Percentiles rank a stretch among this genome's conserved stretches.
phyloP scores from a whole-genome alignment of 2,329 filamentous ascomycete genomes.

The Fragosphaeria purpurea region DNA sequence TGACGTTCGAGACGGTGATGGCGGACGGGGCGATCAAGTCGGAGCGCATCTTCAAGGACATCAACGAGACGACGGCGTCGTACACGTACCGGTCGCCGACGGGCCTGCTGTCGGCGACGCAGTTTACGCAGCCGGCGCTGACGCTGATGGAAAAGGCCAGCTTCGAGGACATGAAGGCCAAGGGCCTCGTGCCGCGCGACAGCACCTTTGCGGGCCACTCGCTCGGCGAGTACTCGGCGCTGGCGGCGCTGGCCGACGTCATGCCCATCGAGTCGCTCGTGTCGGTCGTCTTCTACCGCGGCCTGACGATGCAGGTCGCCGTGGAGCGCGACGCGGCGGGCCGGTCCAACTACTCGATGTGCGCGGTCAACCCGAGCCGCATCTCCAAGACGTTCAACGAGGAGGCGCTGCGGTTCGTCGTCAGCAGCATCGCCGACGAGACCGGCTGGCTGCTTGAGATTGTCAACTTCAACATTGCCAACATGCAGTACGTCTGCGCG shows the following conservation, averaged over 20 bases:
- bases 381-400: slow-evolving; percentile 99
- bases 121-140: slow-evolving; percentile 95
- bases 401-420: slow-evolving; percentile 90
- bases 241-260: slow-evolving; percentile 91
- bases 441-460: slow-evolving; percentile 96
- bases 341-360: slow-evolving; percentile 98
- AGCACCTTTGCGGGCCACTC: slow-evolving; percentile 98
- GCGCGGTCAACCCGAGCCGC: slow-evolving; percentile 94
- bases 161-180: slow-evolving; percentile 97
- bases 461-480: slow-evolving; percentile 86
- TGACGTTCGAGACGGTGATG: slow-evolving; percentile 98
- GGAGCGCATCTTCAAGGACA: slow-evolving; percentile 99
- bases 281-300: slow-evolving; percentile 97
- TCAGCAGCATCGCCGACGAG: slow-evolving; percentile 87
- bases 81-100: slow-evolving; percentile 97
- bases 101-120: slow-evolving; percentile 88
- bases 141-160: slow-evolving; percentile 99
- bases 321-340: slow-evolving; percentile 91
- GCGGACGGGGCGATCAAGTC: slow-evolving; percentile 90
- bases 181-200: slow-evolving; percentile 89
- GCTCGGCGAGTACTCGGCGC: slow-evolving; percentile 92
- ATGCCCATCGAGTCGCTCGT: slow-evolving; percentile 99
- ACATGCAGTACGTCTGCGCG: slow-evolving; percentile 66
- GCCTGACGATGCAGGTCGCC: slow-evolving; percentile 97
- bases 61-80: slow-evolving; percentile 81